Percentiles rank a stretch among this genome's conserved stretches.
These are phyloP conservation scores for Myxozyma vanderwaltii DNA, from an alignment of 805 yeast genomes.

Conservation along the genomic window DNA sequence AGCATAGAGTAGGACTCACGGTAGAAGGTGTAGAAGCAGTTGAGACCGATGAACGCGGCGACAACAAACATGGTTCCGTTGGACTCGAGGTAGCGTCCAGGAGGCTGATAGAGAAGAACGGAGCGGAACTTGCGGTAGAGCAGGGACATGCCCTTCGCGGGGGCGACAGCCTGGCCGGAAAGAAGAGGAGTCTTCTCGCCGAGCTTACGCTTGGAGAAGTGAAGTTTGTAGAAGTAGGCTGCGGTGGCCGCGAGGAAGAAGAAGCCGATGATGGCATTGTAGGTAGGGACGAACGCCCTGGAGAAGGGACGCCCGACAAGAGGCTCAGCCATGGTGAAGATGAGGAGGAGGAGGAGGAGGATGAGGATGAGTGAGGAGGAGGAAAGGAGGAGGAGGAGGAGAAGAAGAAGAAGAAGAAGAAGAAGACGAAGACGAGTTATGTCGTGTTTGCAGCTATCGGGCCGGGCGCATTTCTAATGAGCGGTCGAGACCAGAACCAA, in stretches of 20 bases:
- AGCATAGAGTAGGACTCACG: constrained; percentile 12
- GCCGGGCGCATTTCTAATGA: constrained; percentile 4
- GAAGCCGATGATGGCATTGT: constrained; percentile 33
- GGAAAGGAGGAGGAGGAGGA: neutral
- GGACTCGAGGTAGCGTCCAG: constrained; percentile 35
- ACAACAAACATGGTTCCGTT: constrained; percentile 34
- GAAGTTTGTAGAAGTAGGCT: constrained; percentile 28
- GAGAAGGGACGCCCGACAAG: constrained; percentile 33
- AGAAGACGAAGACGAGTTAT: neutral
- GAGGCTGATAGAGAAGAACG: constrained; percentile 32
- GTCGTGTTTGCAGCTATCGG: constrained; percentile 4
- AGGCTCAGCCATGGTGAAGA: constrained; percentile 24
- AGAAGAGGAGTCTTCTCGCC: constrained; percentile 34
- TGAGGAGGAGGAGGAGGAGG: neutral
- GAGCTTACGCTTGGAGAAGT: constrained; percentile 18
- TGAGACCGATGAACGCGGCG: constrained; percentile 27
- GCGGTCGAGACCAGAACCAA: constrained; percentile 10
- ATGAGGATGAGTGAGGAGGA: constrained; percentile 1
- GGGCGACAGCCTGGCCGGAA: constrained; percentile 23
- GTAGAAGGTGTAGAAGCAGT: constrained; percentile 34
- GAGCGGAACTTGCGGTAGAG: constrained; percentile 29
- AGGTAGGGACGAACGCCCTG: constrained; percentile 32
- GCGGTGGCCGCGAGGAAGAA: constrained; percentile 30
- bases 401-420: constrained; percentile 1
- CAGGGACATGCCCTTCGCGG: constrained; percentile 23